Base-by-base conservation (phyloP, 495 filamentous ascomycete species). In the Penicillium subrubescens region DNA sequence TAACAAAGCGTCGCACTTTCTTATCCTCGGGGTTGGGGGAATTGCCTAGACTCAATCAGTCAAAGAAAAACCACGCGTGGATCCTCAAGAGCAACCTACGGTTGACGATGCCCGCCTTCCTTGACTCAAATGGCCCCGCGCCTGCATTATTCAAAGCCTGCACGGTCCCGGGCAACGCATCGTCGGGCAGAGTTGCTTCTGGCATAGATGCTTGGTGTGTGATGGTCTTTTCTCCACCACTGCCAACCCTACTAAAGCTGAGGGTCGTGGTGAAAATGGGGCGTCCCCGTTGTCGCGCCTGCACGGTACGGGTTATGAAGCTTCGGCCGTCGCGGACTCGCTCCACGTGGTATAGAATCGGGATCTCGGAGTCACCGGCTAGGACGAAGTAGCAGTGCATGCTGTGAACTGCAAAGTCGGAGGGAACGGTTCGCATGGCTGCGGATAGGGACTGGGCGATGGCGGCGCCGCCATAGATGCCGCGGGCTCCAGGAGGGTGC, bases 311-410 rank as follows among this genome's bases (percentile, higher is more conserved):
- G n/a, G 95, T 97, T 51, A 92, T 87, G 75, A 94, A 99, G 59
- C 90, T 94, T 57, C 88, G 84, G n/a, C 95, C 95, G 65, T 94
- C 90, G 60, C 95, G 90, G 35, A 98, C 92, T 54, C 89, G 87
- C 79, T 97, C 94, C 34, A 99, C 95, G 71, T 96, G 89, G 72
- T 93, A 99, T 60, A 97, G 79, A 66, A 99, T 90, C 5, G 95
- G 94, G 39, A 96, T 87, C 44, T 90, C 86, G 8, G 88, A 81
- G 73, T 94, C 89, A 33, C 94, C 95, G 12, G 92, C 93, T 2
- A 98, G 89, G 41, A 99, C 89, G 80, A 99, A 99, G 83, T 97
- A 99, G 84, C 94, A 97, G 83, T 99, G 95, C 92, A 97, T 97
- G 77, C 88, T 91, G 80, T 99, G 94, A 51, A 93, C 84, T 64